Base-by-base conservation (phyloP, 1,284 basidiomycete species). In the Leccinum solheimii region DNA sequence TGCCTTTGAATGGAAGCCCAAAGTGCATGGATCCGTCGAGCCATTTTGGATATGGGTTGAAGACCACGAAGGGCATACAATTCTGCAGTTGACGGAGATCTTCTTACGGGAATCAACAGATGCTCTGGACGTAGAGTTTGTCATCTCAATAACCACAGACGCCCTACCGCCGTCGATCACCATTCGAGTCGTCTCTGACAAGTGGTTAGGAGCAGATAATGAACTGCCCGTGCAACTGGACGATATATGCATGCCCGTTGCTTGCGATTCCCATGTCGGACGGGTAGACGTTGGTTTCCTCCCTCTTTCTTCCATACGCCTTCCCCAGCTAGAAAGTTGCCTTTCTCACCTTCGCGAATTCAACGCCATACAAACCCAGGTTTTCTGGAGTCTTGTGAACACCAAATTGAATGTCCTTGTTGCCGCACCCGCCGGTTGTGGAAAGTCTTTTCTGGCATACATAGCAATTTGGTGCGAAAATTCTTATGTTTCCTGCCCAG, bases 1-100 rank as follows among this genome's bases (percentile, higher is more conserved):
- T 23, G 77, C 81, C 9, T 99, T 99, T 72, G 84, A 83, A n/a
- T 99, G 97, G 97, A 92, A 82, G 68, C 72, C 80, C 32, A 91
- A 86, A 72, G 70, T 90, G 4, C 95, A 97, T 66, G 92, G 91
- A 1, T 80, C 79, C 3, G 79, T 81, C 0, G 94, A 99, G 75
- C 91, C 94, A 1, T 98, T 99, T 78, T 97, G 95, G 87, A 77
- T 99, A 55, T 99, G 97, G 97, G 80, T 98, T 6, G 95, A 99
- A 77, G 94, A 97, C 69, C 83, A 90, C 36, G 83, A 91, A 51
- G 91, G 88, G 9, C 69, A 84, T 19, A 83, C 86, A 45, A 97
- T 99, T 68, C 81, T 97, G n/a, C 94, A 97, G 71, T 84, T 92
- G 66, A 80, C 88, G 1, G 87, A 89, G 68, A 77, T 95, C 34